Evolutionary conservation across 805 yeast genomes (phyloP).

Genomic region (Lachancea kluyveri): DNA sequence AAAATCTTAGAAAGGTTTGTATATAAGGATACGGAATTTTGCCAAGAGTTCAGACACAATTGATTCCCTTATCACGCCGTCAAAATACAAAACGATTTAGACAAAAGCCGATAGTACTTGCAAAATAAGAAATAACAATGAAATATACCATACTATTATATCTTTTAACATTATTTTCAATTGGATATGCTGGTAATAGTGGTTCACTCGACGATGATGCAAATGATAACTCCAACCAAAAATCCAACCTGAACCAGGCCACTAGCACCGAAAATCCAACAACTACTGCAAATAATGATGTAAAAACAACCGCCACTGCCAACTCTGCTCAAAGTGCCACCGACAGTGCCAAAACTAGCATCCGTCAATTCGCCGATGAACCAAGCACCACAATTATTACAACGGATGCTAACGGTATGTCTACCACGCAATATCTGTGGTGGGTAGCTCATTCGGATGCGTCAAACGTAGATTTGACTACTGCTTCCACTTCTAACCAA

Average conservation of each 20-base stretch:
- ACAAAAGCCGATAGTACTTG: no score
- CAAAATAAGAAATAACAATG: no score
- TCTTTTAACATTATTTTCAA: neutral
- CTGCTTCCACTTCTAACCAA: slow-evolving; percentile 3
- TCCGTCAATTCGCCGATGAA: slow-evolving; percentile 8
- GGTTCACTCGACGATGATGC: slow-evolving; percentile 5
- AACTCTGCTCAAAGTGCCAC: no score
- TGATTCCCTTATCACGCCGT: no score
- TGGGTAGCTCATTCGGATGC: slow-evolving; percentile 10
- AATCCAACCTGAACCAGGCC: neutral
- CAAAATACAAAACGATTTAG: no score
- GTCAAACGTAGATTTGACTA: no score
- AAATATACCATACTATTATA: neutral
- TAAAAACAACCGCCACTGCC: neutral
- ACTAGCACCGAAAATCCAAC: neutral
- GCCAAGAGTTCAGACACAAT: no score
- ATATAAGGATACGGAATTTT: no score
- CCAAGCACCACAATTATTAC: slow-evolving; percentile 18
- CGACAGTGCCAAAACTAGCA: no score
- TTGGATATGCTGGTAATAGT: slow-evolving; percentile 1
- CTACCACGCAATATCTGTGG: slow-evolving; percentile 18
- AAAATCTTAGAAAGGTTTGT: no score
- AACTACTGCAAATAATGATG: neutral
- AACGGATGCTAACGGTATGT: slow-evolving; percentile 16
- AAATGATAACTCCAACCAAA: neutral